Evolutionary conservation across 2,329 filamentous ascomycete genomes (phyloP).

Genomic region (Talaromyces sp.): DNA sequence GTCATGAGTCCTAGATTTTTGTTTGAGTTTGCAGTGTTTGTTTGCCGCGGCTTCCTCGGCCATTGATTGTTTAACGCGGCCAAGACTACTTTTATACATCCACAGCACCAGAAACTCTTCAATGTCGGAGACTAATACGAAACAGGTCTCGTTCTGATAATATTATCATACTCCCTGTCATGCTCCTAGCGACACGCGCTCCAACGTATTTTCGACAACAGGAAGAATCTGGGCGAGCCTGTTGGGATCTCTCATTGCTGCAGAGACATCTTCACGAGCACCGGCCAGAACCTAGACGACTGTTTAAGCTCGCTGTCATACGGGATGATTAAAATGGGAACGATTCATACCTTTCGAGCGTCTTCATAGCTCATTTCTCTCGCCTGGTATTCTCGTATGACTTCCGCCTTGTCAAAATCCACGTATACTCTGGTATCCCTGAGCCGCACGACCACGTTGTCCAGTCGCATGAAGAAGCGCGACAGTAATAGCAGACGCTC

Average conservation of each 20-base stretch:
- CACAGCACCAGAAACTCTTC: neutral
- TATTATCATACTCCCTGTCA: slow-evolving; percentile 2
- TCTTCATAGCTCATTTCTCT: slow-evolving; percentile 76
- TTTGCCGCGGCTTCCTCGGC: slow-evolving; percentile 3
- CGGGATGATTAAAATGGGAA: neutral
- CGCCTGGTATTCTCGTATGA: slow-evolving; percentile 86
- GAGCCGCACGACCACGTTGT: slow-evolving; percentile 81
- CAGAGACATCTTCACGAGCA: slow-evolving; percentile 67
- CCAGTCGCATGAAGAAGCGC: slow-evolving; percentile 87
- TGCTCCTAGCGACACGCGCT: slow-evolving; percentile 43
- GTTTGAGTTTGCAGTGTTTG: slow-evolving; percentile 31
- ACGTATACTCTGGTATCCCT: slow-evolving; percentile 89
- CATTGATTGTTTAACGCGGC: neutral
- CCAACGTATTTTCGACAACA: slow-evolving; percentile 63
- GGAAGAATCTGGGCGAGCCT: slow-evolving; percentile 65
- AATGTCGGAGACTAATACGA: neutral
- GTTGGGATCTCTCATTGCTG: slow-evolving; percentile 76
- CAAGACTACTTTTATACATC: neutral
- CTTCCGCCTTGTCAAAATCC: slow-evolving; percentile 73
- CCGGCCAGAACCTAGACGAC: slow-evolving; percentile 42
- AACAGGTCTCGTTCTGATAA: neutral
- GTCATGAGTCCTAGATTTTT: neutral
- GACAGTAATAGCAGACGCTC: slow-evolving; percentile 77
- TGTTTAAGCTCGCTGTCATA: slow-evolving; percentile 18
- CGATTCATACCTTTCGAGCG: slow-evolving; percentile 61